Evolutionary conservation across 2,329 filamentous ascomycete species (phyloP), one percentile per base, ranked within the genome.

Genomic region (Fusarium tanahbumbuense): DNA sequence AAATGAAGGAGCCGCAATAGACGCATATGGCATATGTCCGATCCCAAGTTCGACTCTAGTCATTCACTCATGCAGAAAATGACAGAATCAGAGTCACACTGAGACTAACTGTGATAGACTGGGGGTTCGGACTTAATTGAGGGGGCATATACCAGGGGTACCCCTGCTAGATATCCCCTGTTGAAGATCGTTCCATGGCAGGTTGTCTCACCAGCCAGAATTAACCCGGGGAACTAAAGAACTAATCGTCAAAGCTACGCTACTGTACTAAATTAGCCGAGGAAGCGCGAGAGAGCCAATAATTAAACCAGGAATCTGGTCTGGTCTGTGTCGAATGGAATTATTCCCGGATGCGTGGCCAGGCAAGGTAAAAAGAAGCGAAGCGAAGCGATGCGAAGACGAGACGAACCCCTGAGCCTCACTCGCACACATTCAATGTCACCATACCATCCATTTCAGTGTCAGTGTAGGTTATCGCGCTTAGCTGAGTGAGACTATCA

Each of bases 121-220:
- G 34, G 49, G 49, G n/a, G 32, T 41, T 53, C 32, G 32, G 32
- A 11, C 49, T n/a, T 27, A 16, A 25, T n/a, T 41, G 22, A 41
- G 13, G 23, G 12, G 7, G 5, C 8, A 40, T 41, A 3, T 27
- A 15, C 4, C 48, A 40, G 32, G 48, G 48, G 15, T 20, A 11
- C 10, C 49, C 49, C 49, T 53, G 49, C 13, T 18, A 10, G 9
- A 20, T 9, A 42, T 28, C n/a, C n/a, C 30, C 34, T 22, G 23
- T 10, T 25, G 34, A 42, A 53, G 49, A 53, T 53, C 49, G 23
- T 53, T 37, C 10, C 34, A 37, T 12, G 34, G 34, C 18, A 37
- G 18, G 45, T 55, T 65, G 55, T 71, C 63, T 64, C 67, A 60
- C 46, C 66, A 63, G 52, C 23, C 27, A 48, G 50, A 34, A 48